phyloP scores from a whole-genome alignment of 257 asterid species.

The Solanum arcanum region DNA sequence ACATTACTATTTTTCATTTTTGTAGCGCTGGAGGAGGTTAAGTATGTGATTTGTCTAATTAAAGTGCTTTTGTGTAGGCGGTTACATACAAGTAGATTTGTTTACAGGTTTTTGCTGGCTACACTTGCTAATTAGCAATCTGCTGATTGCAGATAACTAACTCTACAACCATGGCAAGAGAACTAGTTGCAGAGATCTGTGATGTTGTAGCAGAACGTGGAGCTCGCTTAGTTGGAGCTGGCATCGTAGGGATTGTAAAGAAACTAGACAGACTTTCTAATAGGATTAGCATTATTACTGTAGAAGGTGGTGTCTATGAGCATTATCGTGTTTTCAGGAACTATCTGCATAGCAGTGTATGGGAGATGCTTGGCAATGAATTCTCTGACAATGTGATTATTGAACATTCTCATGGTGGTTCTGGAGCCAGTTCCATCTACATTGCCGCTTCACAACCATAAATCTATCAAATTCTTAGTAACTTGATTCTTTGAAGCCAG shows the following conservation, averaged over 20 bases:
- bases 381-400: constrained; percentile 52
- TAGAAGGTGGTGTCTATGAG: constrained; percentile 69
- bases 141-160: constrained; percentile 27
- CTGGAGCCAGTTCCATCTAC: constrained; percentile 66
- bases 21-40: not conserved
- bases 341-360: constrained; percentile 66
- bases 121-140: not conserved
- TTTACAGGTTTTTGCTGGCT: not conserved
- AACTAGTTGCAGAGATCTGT: constrained; percentile 56
- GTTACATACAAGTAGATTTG: not conserved
- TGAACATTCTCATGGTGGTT: constrained; percentile 70
- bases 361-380: constrained; percentile 77
- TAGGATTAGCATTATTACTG: constrained; percentile 41
- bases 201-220: constrained; percentile 76
- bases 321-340: constrained; percentile 61
- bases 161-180: constrained; percentile 44
- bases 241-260: constrained; percentile 56
- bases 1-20: not conserved
- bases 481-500: not conserved
- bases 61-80: not conserved
- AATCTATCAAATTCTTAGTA: constrained; percentile 11
- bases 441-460: constrained; percentile 58
- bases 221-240: constrained; percentile 79
- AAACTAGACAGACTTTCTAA: constrained; percentile 45
- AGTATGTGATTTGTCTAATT: not conserved